Evolutionary conservation across 192 early-diverging fungal genomes (phyloP).

Genomic region (Chytriomyces sp.): DNA sequence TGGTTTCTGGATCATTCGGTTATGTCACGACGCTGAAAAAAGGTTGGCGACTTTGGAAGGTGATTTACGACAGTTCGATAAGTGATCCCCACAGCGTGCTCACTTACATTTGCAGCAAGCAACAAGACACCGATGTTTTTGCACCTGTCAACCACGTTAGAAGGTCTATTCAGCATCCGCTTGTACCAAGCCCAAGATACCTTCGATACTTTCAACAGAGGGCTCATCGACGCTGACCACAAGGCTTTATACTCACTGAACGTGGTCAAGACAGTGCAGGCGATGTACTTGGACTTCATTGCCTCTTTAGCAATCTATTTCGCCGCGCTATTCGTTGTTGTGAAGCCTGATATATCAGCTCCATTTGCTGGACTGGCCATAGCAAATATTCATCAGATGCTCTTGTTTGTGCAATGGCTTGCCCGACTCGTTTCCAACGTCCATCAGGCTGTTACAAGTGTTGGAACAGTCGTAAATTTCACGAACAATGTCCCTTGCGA

Average conservation of each 20-base stretch:
- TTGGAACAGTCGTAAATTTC: constrained; percentile 64
- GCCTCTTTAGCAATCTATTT: constrained; percentile 69
- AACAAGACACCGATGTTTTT: constrained; percentile 75
- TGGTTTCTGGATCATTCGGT: constrained; percentile 29
- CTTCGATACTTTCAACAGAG: constrained; percentile 66
- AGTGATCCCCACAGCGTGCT: not conserved
- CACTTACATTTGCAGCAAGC: constrained; percentile 44
- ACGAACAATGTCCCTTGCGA: constrained; percentile 45
- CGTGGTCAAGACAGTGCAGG: constrained; percentile 63
- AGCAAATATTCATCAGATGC: constrained; percentile 67
- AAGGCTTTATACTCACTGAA: constrained; percentile 73
- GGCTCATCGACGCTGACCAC: constrained; percentile 71
- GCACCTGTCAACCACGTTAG: constrained; percentile 73
- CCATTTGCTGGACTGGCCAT: constrained; percentile 66
- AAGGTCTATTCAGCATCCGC: constrained; percentile 73
- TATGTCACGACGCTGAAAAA: constrained; percentile 55
- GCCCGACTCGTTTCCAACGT: constrained; percentile 64
- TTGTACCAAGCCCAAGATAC: constrained; percentile 66
- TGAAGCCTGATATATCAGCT: constrained; percentile 26
- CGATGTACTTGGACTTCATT: constrained; percentile 69
- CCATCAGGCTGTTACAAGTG: constrained; percentile 61
- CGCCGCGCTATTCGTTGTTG: constrained; percentile 56
- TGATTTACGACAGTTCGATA: constrained; percentile 15
- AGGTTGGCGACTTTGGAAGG: constrained; percentile 65
- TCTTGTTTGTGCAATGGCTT: constrained; percentile 73